These are phyloP conservation scores for Medicago ruthenica DNA, from an alignment of 306 rosid genomes.

Conservation along the genomic window DNA sequence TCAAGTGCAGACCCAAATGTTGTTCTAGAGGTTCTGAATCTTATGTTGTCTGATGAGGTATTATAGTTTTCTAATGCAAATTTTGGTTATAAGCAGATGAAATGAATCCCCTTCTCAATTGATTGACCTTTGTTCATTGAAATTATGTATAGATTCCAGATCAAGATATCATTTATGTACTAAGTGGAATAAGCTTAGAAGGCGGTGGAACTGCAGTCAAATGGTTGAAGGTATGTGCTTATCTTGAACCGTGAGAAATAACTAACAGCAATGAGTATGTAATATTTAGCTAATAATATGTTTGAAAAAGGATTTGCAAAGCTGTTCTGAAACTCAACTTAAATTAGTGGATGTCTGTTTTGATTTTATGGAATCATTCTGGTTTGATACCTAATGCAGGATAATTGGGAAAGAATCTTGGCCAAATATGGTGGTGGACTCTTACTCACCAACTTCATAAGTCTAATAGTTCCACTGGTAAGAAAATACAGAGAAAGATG, in stretches of 20 bases:
- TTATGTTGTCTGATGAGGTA: conserved; percentile 61
- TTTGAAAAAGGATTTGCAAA: neutral
- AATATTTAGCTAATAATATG: neutral
- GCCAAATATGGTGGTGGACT: conserved; percentile 59
- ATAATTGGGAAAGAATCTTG: conserved; percentile 69
- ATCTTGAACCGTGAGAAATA: neutral
- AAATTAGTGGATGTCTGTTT: neutral
- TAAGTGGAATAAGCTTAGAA: conserved; percentile 55
- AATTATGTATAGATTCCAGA: conserved; percentile 54
- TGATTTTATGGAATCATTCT: conserved; percentile 9
- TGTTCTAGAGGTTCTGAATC: conserved; percentile 58
- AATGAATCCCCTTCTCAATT: conserved; percentile 31
- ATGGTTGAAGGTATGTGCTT: conserved; percentile 68
- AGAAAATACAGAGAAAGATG: conserved; percentile 31
- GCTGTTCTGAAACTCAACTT: conserved; percentile 8
- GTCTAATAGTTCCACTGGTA: conserved; percentile 53
- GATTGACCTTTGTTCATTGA: neutral
- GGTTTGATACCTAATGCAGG: conserved; percentile 55
- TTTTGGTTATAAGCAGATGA: conserved; percentile 7
- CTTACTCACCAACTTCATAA: conserved; percentile 55
- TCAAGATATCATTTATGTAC: conserved; percentile 57
- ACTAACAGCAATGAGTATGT: conserved; percentile 37
- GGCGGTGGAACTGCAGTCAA: conserved; percentile 56
- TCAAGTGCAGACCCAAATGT: conserved; percentile 62
- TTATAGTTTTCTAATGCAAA: neutral